A percentile compares a stretch with the other conserved stretches of the same genome.
Evolutionary conservation across 1,284 basidiomycete species (phyloP).

Genomic region (Leccinum solheimii): DNA sequence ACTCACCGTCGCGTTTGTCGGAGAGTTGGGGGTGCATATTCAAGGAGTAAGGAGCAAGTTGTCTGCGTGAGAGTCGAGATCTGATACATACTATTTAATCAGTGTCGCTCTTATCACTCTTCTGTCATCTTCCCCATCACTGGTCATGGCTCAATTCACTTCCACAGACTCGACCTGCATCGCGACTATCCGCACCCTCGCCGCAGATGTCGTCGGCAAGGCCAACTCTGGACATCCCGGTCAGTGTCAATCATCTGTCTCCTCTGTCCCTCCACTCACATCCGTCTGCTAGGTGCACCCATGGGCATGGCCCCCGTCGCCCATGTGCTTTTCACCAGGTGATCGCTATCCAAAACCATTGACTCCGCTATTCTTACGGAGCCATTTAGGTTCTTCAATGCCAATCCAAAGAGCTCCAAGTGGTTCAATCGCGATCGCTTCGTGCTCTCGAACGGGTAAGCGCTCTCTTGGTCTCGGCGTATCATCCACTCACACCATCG

Average conservation of each 20-base stretch:
- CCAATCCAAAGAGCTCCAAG: slow-evolving; percentile 85
- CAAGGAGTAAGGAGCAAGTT: slow-evolving; percentile 4
- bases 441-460: slow-evolving; percentile 80
- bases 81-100: not conserved
- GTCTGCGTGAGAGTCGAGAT: slow-evolving; percentile 14
- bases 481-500: slow-evolving; percentile 14
- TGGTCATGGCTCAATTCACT: slow-evolving; percentile 47
- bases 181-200: slow-evolving; percentile 69
- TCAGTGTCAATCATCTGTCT: slow-evolving; percentile 30
- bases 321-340: slow-evolving; percentile 85
- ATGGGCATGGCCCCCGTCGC: slow-evolving; percentile 92
- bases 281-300: slow-evolving; percentile 63
- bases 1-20: slow-evolving; percentile 64
- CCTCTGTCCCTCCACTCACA: slow-evolving; percentile 7
- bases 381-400: slow-evolving; percentile 70
- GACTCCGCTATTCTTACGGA: slow-evolving; percentile 10
- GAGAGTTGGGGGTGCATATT: slow-evolving; percentile 74
- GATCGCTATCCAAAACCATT: slow-evolving; percentile 3
- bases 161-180: slow-evolving; percentile 58
- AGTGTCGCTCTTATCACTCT: not conserved
- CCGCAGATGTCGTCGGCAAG: slow-evolving; percentile 73
- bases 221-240: slow-evolving; percentile 94
- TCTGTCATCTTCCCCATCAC: slow-evolving; percentile 22
- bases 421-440: slow-evolving; percentile 94
- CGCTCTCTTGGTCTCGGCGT: not conserved